phyloP scores from a whole-genome alignment of 768 basidiomycete species.

The Pleurotus pulmonarius region DNA sequence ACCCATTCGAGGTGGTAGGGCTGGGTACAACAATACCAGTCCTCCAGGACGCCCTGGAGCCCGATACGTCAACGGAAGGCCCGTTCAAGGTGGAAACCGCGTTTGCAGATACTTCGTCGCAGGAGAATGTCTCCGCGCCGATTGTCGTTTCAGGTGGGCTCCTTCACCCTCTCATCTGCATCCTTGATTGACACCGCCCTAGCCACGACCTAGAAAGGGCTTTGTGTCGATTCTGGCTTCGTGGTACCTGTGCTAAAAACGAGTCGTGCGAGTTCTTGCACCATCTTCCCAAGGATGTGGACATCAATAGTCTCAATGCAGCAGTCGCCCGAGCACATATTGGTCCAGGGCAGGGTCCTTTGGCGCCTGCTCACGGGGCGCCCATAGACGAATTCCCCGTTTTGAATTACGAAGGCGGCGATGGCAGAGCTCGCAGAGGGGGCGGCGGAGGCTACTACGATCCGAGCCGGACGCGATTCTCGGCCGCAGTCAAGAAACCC shows the following conservation, averaged over 20 bases:
- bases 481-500: conserved; percentile 83
- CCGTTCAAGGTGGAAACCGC: conserved; percentile 59
- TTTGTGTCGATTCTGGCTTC: conserved; percentile 94
- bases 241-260: conserved; percentile 95
- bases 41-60: conserved; percentile 26
- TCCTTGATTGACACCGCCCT: conserved; percentile 9
- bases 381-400: conserved; percentile 73
- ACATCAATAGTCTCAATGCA: conserved; percentile 64
- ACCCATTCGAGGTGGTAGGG: conserved; percentile 35
- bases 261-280: conserved; percentile 96
- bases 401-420: conserved; percentile 43
- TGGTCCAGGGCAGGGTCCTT: conserved; percentile 40
- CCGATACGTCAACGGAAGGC: conserved; percentile 52
- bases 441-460: conserved; percentile 59
- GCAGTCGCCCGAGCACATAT: conserved; percentile 68
- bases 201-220: conserved; percentile 96
- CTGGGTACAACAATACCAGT: conserved; percentile 28
- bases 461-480: conserved; percentile 84
- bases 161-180: not conserved
- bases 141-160: conserved; percentile 93
- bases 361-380: conserved; percentile 34
- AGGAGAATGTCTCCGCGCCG: conserved; percentile 92
- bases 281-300: conserved; percentile 83
- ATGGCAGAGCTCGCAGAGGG: conserved; percentile 36
- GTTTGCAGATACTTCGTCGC: conserved; percentile 97